Percentiles rank a stretch among this genome's conserved stretches.
phyloP scores from a whole-genome alignment of 2,329 filamentous ascomycete genomes.

The Triangularia verruculosa region DNA sequence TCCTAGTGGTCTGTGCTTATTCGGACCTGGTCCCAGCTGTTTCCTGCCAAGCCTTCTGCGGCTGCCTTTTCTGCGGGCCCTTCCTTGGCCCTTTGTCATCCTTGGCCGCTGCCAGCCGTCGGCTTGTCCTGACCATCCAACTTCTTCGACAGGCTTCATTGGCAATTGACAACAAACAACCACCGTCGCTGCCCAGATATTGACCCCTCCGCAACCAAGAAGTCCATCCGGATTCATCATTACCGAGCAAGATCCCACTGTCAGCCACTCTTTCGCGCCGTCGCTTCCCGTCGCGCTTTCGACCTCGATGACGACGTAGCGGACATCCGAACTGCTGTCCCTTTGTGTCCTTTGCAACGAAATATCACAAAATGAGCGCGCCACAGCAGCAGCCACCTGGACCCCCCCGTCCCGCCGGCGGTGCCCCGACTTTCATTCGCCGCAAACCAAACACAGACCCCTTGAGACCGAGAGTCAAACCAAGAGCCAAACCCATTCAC shows the following conservation, averaged over 20 bases:
- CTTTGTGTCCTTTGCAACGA: neutral
- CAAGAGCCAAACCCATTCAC: conserved; percentile 36
- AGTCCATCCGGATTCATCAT: neutral
- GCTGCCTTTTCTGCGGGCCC: neutral
- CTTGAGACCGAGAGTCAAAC: conserved; percentile 60
- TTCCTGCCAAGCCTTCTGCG: neutral
- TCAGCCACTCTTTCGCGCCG: neutral
- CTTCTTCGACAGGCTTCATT: neutral
- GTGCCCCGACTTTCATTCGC: conserved; percentile 34
- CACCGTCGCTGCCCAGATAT: neutral
- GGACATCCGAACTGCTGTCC: neutral
- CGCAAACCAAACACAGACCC: conserved; percentile 57
- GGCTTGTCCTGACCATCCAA: neutral
- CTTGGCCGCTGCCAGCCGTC: neutral
- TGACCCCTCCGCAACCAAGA: neutral
- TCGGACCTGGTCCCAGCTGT: neutral
- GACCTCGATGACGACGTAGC: neutral
- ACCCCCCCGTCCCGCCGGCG: conserved; percentile 13
- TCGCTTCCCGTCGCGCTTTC: neutral
- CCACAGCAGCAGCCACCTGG: conserved; percentile 37
- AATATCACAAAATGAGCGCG: conserved; percentile 41
- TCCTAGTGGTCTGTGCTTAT: neutral
- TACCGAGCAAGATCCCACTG: neutral
- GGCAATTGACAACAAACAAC: neutral
- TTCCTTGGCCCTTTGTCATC: conserved; percentile 2